Evolutionary conservation across 2,329 filamentous ascomycete species (phyloP).

Genomic region (Claviceps monticola): DNA sequence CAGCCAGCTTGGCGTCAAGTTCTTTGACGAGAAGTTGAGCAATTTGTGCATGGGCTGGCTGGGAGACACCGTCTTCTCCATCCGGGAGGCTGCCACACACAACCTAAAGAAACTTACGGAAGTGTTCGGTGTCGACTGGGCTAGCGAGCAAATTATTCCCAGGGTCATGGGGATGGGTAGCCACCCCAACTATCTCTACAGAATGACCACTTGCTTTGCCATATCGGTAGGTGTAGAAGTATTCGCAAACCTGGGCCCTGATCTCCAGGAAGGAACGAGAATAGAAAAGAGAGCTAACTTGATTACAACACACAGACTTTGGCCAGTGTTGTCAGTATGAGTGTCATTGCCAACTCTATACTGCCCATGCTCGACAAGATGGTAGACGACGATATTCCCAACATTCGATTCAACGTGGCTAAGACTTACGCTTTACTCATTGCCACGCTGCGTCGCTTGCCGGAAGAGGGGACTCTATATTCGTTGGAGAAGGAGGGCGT

Average conservation of each 20-base stretch:
- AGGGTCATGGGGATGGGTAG: constrained; percentile 98
- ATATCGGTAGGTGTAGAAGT: constrained; percentile 61
- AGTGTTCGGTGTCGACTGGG: constrained; percentile 97
- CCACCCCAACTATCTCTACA: constrained; percentile 96
- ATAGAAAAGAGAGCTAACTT: background rate
- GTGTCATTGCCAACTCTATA: constrained; percentile 85
- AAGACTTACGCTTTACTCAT: constrained; percentile 92
- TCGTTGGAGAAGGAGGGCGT: constrained; percentile 67
- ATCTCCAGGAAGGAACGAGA: background rate
- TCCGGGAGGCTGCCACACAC: constrained; percentile 90
- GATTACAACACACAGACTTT: constrained; percentile 51
- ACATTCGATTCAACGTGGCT: constrained; percentile 98
- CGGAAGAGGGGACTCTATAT: constrained; percentile 74
- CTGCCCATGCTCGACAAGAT: constrained; percentile 94
- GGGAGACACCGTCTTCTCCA: constrained; percentile 96
- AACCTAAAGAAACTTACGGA: constrained; percentile 98
- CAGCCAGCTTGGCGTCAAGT: constrained; percentile 87
- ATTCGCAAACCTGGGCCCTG: too few relatives aligned
- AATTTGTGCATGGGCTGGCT: constrained; percentile 97
- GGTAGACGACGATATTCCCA: constrained; percentile 86
- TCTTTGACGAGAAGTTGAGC: constrained; percentile 96
- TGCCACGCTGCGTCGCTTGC: constrained; percentile 79
- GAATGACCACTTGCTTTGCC: constrained; percentile 99
- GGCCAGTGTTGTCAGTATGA: constrained; percentile 80
- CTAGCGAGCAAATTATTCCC: constrained; percentile 89